A percentile compares a stretch with the other conserved stretches of the same genome.
Evolutionary conservation across 768 basidiomycete genomes (phyloP).

Genomic region (Trametes coccinea): DNA sequence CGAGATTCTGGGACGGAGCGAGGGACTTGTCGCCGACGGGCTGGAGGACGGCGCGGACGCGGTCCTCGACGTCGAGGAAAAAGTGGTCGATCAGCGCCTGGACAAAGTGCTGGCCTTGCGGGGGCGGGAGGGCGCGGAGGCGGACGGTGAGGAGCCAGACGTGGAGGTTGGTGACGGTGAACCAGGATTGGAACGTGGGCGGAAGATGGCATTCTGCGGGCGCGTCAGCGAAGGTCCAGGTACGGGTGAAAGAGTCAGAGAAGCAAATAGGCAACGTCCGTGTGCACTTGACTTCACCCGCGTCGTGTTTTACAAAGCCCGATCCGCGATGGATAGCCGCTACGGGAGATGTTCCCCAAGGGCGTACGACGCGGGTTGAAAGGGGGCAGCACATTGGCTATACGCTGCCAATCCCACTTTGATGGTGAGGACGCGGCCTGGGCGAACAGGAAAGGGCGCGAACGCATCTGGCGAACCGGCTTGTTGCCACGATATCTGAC

Average conservation of each 20-base stretch:
- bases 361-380: too few species aligned
- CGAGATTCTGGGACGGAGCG: constrained; percentile 28
- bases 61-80: constrained; percentile 91
- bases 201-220: constrained; percentile 76
- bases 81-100: constrained; percentile 92
- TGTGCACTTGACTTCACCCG: too few species aligned
- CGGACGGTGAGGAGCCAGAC: constrained; percentile 90
- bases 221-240: neutral
- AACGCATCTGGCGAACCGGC: too few species aligned
- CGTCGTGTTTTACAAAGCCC: too few species aligned
- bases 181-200: constrained; percentile 96
- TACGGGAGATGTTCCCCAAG: too few species aligned
- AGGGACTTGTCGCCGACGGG: constrained; percentile 25
- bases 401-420: too few species aligned
- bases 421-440: too few species aligned
- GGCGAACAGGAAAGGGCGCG: too few species aligned
- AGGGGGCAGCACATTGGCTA: too few species aligned
- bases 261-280: too few species aligned
- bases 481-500: too few species aligned
- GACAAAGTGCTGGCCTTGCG: constrained; percentile 66
- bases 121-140: constrained; percentile 74
- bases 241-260: neutral
- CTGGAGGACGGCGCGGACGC: constrained; percentile 69
- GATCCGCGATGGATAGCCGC: too few species aligned
- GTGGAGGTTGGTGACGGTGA: constrained; percentile 90